Percentiles rank a stretch among this genome's conserved stretches.
Evolutionary conservation across 495 filamentous ascomycete genomes (phyloP).

Genomic region (Thermochaetoides thermophila): DNA sequence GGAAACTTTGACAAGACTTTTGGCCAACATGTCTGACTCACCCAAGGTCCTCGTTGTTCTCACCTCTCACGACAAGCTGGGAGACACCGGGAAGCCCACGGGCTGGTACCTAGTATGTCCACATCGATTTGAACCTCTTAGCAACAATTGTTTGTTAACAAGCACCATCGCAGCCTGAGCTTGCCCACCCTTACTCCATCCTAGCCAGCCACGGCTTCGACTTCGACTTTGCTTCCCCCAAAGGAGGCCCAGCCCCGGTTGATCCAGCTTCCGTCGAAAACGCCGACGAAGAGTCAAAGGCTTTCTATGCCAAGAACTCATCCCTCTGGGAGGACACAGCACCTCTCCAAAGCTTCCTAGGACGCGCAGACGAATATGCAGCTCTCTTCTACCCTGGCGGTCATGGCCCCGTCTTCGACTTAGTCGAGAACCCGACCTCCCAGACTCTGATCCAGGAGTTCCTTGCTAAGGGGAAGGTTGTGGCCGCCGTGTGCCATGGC

Average conservation of each 20-base stretch:
- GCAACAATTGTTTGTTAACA: neutral
- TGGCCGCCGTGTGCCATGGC: constrained; percentile 57
- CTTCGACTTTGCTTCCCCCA: constrained; percentile 49
- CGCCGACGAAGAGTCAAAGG: constrained; percentile 36
- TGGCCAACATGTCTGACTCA: constrained; percentile 2
- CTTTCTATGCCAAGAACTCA: constrained; percentile 39
- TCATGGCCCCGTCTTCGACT: constrained; percentile 69
- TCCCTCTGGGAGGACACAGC: constrained; percentile 48
- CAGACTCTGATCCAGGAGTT: constrained; percentile 47
- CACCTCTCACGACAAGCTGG: constrained; percentile 43
- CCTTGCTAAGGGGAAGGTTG: constrained; percentile 41
- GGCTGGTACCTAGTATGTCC: constrained; percentile 50
- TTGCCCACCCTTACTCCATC: constrained; percentile 53
- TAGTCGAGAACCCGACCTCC: constrained; percentile 34
- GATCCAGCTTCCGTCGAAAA: constrained; percentile 48
- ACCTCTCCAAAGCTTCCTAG: constrained; percentile 34
- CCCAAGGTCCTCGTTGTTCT: constrained; percentile 54
- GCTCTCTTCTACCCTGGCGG: constrained; percentile 64
- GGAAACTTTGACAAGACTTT: too few species aligned
- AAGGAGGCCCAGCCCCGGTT: constrained; percentile 52
- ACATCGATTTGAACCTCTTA: neutral
- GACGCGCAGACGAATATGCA: constrained; percentile 44
- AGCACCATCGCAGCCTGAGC: constrained; percentile 36
- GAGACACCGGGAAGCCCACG: constrained; percentile 36
- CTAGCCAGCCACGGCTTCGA: constrained; percentile 35